phyloP scores from a whole-genome alignment of 768 basidiomycete genomes.

The Phylloporus sp. region DNA sequence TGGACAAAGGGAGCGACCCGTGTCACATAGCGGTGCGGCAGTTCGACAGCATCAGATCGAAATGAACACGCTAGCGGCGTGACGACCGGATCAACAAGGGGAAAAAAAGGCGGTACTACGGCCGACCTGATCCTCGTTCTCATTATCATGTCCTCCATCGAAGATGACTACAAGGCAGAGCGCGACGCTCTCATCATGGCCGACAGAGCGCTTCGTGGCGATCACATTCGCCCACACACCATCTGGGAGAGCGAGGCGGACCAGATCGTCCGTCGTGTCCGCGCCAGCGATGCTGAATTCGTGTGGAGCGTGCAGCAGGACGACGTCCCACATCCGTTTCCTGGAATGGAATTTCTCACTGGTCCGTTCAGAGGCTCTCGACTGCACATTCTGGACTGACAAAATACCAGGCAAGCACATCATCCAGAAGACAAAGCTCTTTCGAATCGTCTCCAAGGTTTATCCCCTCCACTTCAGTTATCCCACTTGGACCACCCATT shows the following conservation, averaged over 20 bases:
- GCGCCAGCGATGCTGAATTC: slow-evolving; percentile 44
- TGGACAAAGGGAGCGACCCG: no score
- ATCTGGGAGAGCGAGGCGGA: slow-evolving; percentile 50
- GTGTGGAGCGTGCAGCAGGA: slow-evolving; percentile 56
- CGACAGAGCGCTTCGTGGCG: slow-evolving; percentile 50
- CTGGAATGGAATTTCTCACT: slow-evolving; percentile 73
- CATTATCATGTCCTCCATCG: no score
- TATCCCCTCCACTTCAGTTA: background rate
- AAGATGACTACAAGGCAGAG: slow-evolving; percentile 9
- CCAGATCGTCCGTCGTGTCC: slow-evolving; percentile 46
- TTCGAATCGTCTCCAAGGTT: slow-evolving; percentile 36
- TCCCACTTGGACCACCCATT: background rate
- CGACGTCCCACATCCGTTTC: slow-evolving; percentile 54
- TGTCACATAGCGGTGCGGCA: no score
- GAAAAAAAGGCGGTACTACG: no score
- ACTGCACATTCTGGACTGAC: background rate
- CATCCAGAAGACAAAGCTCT: slow-evolving; percentile 37
- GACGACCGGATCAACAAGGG: no score
- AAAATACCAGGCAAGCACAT: slow-evolving; percentile 25
- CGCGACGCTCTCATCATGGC: slow-evolving; percentile 29
- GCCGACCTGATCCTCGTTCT: no score
- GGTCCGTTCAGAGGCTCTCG: no score
- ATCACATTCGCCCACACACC: slow-evolving; percentile 26
- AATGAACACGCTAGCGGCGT: no score
- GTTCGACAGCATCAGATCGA: no score